Conservation (phyloP, 2,329 filamentous ascomycete genomes). For the Thielaviopsis punctulata region DNA sequence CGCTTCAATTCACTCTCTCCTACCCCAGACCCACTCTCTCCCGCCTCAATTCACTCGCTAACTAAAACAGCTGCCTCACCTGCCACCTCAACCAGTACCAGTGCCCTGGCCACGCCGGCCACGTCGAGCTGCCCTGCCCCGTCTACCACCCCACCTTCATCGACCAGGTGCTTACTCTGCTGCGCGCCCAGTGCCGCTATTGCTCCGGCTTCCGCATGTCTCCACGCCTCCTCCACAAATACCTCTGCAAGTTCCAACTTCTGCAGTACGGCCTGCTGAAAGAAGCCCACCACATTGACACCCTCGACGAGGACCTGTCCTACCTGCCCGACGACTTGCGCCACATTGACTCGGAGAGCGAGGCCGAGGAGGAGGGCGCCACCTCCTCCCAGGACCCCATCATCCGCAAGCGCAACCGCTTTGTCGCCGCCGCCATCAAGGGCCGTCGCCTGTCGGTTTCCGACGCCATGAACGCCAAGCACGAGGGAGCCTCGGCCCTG, state of each 20-base stretch:
- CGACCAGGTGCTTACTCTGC: constrained; percentile 71
- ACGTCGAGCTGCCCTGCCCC: constrained; percentile 83
- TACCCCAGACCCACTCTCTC: not conserved
- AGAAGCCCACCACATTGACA: constrained; percentile 44
- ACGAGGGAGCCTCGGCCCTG: constrained; percentile 65
- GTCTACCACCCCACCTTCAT: constrained; percentile 97
- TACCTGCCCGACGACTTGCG: constrained; percentile 23
- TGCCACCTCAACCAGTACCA: constrained; percentile 67
- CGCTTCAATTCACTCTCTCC: constrained; percentile 8
- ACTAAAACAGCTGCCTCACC: constrained; percentile 57
- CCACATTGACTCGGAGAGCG: constrained; percentile 32
- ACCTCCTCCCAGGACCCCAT: constrained; percentile 31
- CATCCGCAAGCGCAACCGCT: constrained; percentile 39
- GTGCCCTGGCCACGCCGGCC: constrained; percentile 85
- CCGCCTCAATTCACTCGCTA: not conserved
- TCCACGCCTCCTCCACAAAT: constrained; percentile 60
- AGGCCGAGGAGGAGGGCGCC: constrained; percentile 47
- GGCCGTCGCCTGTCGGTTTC: constrained; percentile 33
- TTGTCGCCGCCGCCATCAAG: constrained; percentile 43
- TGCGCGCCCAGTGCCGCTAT: constrained; percentile 78
- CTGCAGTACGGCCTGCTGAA: constrained; percentile 69
- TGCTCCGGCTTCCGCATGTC: constrained; percentile 74
- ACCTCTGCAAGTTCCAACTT: constrained; percentile 68
- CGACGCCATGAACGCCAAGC: constrained; percentile 48
- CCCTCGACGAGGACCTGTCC: constrained; percentile 29